Evolutionary conservation across 306 rosid genomes (phyloP).

Genomic region (Oxytropis ochrocephala): DNA sequence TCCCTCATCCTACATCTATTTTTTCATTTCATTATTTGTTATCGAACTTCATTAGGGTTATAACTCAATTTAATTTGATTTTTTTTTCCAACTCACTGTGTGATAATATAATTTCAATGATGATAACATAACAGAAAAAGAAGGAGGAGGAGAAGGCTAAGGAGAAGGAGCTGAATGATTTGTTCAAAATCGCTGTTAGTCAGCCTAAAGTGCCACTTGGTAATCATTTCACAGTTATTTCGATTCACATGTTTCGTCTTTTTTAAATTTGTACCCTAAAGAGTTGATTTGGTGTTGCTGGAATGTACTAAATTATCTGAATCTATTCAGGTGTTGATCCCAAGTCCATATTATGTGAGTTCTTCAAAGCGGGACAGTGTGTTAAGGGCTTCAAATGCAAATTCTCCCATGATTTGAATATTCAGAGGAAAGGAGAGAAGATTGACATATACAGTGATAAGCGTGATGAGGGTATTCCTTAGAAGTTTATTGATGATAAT

Average conservation of each 20-base stretch:
- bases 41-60: neutral
- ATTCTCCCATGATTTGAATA: slow-evolving; percentile 93
- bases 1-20: neutral
- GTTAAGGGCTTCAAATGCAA: slow-evolving; percentile 96
- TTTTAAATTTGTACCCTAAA: neutral
- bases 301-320: neutral
- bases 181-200: slow-evolving; percentile 86
- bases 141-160: slow-evolving; percentile 93
- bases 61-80: neutral
- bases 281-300: neutral
- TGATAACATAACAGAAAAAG: slow-evolving; percentile 60
- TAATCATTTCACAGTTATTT: slow-evolving; percentile 26
- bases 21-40: neutral
- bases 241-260: neutral
- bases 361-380: slow-evolving; percentile 87
- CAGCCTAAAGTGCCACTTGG: slow-evolving; percentile 94
- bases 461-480: slow-evolving; percentile 67
- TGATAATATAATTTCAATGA: neutral
- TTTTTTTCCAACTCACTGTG: neutral
- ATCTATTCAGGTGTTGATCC: slow-evolving; percentile 90
- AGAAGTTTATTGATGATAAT: neutral
- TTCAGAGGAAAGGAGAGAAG: slow-evolving; percentile 98
- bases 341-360: slow-evolving; percentile 90
- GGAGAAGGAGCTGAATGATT: slow-evolving; percentile 87
- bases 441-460: slow-evolving; percentile 86